Conservation (phyloP, 2,329 filamentous ascomycete species). For the Fusarium palustre region DNA sequence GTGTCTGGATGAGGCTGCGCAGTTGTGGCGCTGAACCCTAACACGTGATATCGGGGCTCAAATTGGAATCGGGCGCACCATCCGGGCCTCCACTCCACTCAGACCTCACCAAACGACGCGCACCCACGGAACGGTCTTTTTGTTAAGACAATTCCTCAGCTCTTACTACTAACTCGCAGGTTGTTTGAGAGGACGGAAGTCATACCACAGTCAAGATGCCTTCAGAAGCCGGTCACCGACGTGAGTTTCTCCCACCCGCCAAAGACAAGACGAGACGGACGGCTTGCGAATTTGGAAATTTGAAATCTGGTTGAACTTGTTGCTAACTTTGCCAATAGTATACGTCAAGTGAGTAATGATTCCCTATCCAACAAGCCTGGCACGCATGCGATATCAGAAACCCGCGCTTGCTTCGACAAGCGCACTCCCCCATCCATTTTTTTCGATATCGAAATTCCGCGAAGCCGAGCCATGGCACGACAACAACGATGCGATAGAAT, state of each 20-base stretch:
- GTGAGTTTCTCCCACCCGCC: constrained; percentile 67
- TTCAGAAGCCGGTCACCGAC: constrained; percentile 88
- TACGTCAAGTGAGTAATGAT: constrained; percentile 85
- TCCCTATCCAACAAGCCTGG: constrained; percentile 6
- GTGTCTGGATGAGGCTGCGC: background rate
- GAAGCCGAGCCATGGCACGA: constrained; percentile 43
- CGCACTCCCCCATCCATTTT: constrained; percentile 32
- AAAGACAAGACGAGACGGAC: constrained; percentile 24
- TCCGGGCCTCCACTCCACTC: constrained; percentile 54
- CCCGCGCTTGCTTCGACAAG: constrained; percentile 22
- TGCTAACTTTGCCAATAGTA: constrained; percentile 67
- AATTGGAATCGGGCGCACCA: constrained; percentile 52
- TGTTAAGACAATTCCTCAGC: constrained; percentile 58
- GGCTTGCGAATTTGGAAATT: constrained; percentile 26
- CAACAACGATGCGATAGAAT: constrained; percentile 37
- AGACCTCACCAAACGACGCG: constrained; percentile 58
- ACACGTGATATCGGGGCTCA: constrained; percentile 57
- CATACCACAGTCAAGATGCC: constrained; percentile 77
- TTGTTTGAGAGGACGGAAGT: constrained; percentile 61
- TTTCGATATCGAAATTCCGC: constrained; percentile 41
- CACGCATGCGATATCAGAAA: constrained; percentile 36
- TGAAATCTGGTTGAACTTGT: constrained; percentile 31
- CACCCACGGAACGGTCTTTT: constrained; percentile 60
- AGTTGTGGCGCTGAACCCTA: constrained; percentile 44
- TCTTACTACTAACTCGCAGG: constrained; percentile 57